Evolutionary conservation across 2,329 filamentous ascomycete genomes (phyloP).

Genomic region (Bipolaris victoriae): DNA sequence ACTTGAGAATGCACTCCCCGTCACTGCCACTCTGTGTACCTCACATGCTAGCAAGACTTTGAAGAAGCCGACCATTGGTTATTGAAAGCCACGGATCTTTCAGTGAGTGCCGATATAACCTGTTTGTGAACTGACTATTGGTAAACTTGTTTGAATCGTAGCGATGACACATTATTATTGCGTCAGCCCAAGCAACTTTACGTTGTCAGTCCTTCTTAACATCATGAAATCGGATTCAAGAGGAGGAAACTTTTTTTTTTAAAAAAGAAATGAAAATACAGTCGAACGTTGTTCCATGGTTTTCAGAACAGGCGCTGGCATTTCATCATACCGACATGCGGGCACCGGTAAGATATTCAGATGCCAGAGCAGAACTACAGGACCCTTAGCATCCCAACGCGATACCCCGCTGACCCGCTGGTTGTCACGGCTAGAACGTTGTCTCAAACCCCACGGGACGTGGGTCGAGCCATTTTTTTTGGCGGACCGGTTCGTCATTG

Average conservation of each 20-base stretch:
- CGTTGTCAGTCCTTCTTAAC: too few species aligned
- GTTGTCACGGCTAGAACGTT: background rate
- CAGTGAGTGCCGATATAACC: background rate
- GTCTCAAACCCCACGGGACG: slow-evolving; percentile 3
- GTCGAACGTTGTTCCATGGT: background rate
- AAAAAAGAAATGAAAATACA: background rate
- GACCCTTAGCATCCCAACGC: background rate
- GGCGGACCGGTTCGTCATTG: background rate
- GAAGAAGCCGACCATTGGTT: background rate
- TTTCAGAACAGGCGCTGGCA: background rate
- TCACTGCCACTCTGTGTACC: background rate
- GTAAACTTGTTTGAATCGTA: background rate
- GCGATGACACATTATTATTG: background rate
- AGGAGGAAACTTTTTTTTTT: background rate
- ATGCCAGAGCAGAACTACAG: background rate
- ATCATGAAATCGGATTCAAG: background rate
- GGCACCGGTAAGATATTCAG: background rate
- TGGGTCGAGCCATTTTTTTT: slow-evolving; percentile 1
- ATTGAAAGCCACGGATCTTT: background rate
- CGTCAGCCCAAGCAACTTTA: too few species aligned
- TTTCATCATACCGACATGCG: background rate
- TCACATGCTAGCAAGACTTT: background rate
- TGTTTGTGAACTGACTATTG: background rate
- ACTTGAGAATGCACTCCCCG: background rate
- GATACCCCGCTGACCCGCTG: background rate